Evolutionary conservation across 169 alveolate species (phyloP), one percentile per base, ranked within the genome.

Genomic region (Cryptosporidium andersoni): DNA sequence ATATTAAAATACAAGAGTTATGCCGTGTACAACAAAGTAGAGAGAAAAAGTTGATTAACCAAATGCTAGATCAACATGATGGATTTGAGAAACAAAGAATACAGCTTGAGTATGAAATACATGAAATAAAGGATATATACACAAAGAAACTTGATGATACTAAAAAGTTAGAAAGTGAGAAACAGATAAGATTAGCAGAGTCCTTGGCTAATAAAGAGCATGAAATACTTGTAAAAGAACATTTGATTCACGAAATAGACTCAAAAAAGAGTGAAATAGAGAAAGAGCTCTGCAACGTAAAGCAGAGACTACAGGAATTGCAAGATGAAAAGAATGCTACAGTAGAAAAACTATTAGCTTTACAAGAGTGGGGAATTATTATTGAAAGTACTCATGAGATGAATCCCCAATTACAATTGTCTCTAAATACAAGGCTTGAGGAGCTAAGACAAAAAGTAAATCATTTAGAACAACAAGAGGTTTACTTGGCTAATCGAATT

Each of bases 41-140:
- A 39, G 85, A 74, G 60, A 74, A 60, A 8, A 37, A 64, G 3
- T 34, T 74, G 39, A 74, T 74, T 47, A 74, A 74, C 47, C 85
- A 74, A 47, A 74, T 74, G 68, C 11, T 74, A 39, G 85, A 74
- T 60, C 85, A 74, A 14, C 85, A 74, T n/a, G 85, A 74, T 58
- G 85, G 85, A 8, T 74, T 74, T 58, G 85, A 74, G 60, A 56
- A 68, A 49, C 55, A 74, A 63, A 74, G 85, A 42, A 74, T 74
- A 8, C 74, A 74, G 60, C 60, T 58, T 58, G 85, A 74, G 47
- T 60, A 74, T 47, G 85, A 74, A 74, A 74, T 74, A 36, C 63
- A 74, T 58, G 14, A 48, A 43, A 55, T 74, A 1, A 55, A 58
- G 43, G 60, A 58, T 43, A 74, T 47, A 52, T 56, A 58, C 14